Percentiles rank a stretch among this genome's conserved stretches.
Evolutionary conservation across 2,329 filamentous ascomycete genomes (phyloP).

Genomic region (Drechslerella stenobrocha): DNA sequence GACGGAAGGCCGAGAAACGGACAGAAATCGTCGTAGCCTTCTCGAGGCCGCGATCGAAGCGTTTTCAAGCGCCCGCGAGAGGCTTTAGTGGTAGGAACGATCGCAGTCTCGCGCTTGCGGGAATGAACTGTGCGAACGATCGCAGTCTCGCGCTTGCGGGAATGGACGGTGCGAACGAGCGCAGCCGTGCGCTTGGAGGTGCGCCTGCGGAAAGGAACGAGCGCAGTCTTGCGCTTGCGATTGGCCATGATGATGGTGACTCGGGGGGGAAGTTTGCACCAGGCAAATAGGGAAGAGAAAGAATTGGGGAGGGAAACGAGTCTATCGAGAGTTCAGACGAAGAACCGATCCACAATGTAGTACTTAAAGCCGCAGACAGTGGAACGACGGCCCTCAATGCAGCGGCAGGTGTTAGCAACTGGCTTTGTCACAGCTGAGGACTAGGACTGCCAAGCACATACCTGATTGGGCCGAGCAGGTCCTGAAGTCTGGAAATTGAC

Average conservation of each 20-base stretch:
- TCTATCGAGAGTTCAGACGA: not conserved
- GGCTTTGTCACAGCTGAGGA: too few relatives aligned
- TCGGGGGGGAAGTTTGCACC: too few relatives aligned
- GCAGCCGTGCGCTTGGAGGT: not conserved
- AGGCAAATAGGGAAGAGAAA: too few relatives aligned
- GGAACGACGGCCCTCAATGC: not conserved
- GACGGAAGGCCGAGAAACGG: conserved; percentile 17
- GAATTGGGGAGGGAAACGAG: not conserved
- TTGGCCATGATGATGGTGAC: conserved; percentile 4
- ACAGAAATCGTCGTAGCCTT: conserved; percentile 3
- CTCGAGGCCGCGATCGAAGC: not conserved
- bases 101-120: too few relatives aligned
- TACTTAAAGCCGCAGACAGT: not conserved
- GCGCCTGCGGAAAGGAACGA: too few relatives aligned
- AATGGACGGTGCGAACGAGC: not conserved
- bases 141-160: not conserved
- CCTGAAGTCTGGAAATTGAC: too few relatives aligned
- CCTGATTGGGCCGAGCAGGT: too few relatives aligned
- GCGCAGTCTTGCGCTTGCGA: too few relatives aligned
- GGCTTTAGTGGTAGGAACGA: not conserved
- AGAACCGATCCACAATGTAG: not conserved
- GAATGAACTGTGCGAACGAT: not conserved
- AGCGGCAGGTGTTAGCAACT: too few relatives aligned
- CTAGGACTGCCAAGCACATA: too few relatives aligned
- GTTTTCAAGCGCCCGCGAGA: conserved; percentile 10